phyloP scores from a whole-genome alignment of 1,284 basidiomycete species.

The Hypsizygus ulmarius region DNA sequence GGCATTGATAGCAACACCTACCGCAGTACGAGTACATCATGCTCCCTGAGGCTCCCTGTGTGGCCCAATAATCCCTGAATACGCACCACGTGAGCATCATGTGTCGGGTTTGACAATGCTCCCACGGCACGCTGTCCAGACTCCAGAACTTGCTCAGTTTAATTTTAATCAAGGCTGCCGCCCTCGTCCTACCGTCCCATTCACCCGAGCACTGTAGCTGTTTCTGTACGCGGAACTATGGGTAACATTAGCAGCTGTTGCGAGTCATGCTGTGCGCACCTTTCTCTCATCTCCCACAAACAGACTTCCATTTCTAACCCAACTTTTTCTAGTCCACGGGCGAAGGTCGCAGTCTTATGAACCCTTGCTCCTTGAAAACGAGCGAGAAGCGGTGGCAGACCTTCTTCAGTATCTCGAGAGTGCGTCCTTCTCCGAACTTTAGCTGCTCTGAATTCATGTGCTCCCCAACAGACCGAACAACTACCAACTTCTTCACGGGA shows the following conservation, averaged over 20 bases:
- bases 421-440: constrained; percentile 40
- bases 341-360: constrained; percentile 86
- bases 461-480: constrained; percentile 74
- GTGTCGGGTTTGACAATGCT: constrained; percentile 9
- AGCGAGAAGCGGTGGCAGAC: constrained; percentile 98
- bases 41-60: too few species aligned
- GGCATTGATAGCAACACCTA: constrained; percentile 11
- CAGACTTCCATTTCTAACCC: constrained; percentile 17
- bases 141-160: constrained; percentile 12
- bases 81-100: constrained; percentile 8
- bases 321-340: constrained; percentile 54
- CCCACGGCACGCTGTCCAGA: constrained; percentile 17
- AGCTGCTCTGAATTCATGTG: constrained; percentile 16
- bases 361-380: constrained; percentile 94
- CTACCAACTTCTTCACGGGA: constrained; percentile 95
- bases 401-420: constrained; percentile 97
- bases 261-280: constrained; percentile 68
- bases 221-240: constrained; percentile 30
- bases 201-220: constrained; percentile 12
- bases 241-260: constrained; percentile 70
- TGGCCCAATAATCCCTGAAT: too few species aligned
- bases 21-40: too few species aligned
- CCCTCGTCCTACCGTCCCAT: constrained; percentile 17
- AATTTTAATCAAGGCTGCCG: constrained; percentile 19
- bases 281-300: constrained; percentile 11